A percentile compares a stretch with the other conserved stretches of the same genome.
phyloP scores from a whole-genome alignment of 2,329 filamentous ascomycete species.

The Tricladium varicosporioides region DNA sequence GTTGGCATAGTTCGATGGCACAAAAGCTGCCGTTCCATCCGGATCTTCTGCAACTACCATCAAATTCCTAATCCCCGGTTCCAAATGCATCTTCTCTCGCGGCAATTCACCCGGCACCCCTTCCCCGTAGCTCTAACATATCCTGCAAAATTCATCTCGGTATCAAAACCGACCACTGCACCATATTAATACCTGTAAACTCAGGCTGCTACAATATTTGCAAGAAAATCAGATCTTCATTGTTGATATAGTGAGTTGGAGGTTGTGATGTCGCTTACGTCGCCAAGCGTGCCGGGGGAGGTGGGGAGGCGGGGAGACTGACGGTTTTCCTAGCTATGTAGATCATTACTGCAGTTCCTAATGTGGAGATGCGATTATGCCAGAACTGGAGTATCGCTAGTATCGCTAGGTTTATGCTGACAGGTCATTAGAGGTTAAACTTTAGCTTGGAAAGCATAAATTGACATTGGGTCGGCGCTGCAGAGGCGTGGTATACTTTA shows the following conservation, averaged over 20 bases:
- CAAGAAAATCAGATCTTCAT: constrained; percentile 58
- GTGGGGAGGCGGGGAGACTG: constrained; percentile 31
- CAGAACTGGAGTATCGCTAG: too few relatives aligned
- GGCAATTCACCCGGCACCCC: constrained; percentile 38
- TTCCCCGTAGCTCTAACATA: constrained; percentile 36
- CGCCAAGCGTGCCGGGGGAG: constrained; percentile 42
- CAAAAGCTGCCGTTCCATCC: constrained; percentile 21
- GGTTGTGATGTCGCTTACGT: constrained; percentile 58
- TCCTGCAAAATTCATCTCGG: constrained; percentile 25
- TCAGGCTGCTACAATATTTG: constrained; percentile 52
- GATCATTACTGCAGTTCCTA: too few relatives aligned
- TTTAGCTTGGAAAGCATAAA: too few relatives aligned
- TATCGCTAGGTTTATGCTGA: too few relatives aligned
- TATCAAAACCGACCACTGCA: constrained; percentile 54
- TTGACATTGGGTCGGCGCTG: too few relatives aligned
- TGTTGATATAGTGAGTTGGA: constrained; percentile 59
- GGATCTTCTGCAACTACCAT: constrained; percentile 23
- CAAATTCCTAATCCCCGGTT: constrained; percentile 37
- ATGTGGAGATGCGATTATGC: too few relatives aligned
- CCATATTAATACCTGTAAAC: constrained; percentile 48
- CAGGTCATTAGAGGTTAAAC: too few relatives aligned
- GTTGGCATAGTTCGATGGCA: background rate
- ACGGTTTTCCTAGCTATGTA: too few relatives aligned
- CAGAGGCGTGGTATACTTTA: too few relatives aligned
- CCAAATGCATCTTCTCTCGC: constrained; percentile 43